Evolutionary conservation across 331 rosid species (phyloP).

Genomic region (Phaseolus coccineus): DNA sequence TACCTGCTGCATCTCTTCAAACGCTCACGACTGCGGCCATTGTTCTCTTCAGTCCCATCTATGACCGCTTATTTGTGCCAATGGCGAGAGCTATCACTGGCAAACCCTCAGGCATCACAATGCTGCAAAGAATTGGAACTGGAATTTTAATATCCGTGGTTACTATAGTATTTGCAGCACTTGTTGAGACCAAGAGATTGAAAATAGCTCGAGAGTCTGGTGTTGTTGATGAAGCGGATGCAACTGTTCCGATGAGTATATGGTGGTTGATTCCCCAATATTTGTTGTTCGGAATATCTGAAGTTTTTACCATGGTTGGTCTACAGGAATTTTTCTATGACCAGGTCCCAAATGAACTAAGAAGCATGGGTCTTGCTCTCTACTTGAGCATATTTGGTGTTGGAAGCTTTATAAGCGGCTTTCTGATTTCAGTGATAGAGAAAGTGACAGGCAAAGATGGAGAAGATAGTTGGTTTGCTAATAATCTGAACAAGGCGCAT

Average conservation of each 20-base stretch:
- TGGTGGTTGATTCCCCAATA: constrained; percentile 55
- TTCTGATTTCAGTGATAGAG: constrained; percentile 41
- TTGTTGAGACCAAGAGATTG: constrained; percentile 48
- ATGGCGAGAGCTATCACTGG: constrained; percentile 45
- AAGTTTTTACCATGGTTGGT: constrained; percentile 52
- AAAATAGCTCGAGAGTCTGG: constrained; percentile 42
- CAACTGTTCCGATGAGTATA: constrained; percentile 50
- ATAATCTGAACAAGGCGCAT: constrained; percentile 48
- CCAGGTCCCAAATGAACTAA: constrained; percentile 48
- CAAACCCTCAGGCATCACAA: constrained; percentile 45
- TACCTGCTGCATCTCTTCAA: constrained; percentile 54
- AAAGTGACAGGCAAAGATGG: constrained; percentile 31
- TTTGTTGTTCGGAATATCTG: constrained; percentile 41
- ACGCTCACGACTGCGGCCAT: constrained; percentile 33
- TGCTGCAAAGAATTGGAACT: constrained; percentile 46
- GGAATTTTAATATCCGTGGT: constrained; percentile 41
- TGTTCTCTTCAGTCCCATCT: constrained; percentile 48
- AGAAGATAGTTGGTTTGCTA: constrained; percentile 42
- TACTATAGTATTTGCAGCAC: constrained; percentile 38
- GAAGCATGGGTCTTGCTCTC: constrained; percentile 54
- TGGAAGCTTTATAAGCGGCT: constrained; percentile 50
- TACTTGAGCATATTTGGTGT: constrained; percentile 51
- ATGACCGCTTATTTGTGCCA: constrained; percentile 51
- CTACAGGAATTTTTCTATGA: constrained; percentile 54
- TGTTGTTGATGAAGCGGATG: constrained; percentile 38